These are phyloP conservation scores for Lentinus tigrinus DNA, from an alignment of 768 basidiomycete genomes.

Conservation along the genomic window DNA sequence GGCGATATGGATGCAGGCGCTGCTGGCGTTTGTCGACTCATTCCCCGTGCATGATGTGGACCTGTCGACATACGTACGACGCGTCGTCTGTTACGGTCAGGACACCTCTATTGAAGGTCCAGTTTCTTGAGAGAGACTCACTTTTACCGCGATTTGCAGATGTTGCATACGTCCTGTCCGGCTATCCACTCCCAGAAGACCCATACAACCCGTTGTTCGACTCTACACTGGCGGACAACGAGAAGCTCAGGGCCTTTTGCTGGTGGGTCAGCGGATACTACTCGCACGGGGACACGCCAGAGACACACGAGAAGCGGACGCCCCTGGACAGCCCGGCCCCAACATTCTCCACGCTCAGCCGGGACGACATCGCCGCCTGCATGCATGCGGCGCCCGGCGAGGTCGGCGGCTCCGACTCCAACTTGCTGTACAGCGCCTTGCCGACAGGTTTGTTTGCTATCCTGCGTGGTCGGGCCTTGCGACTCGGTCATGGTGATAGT, in stretches of 20 bases:
- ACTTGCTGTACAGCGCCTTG: neutral
- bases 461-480: neutral
- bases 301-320: neutral
- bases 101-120: no score
- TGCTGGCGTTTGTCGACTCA: slow-evolving; percentile 1
- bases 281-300: slow-evolving; percentile 4
- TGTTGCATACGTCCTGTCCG: neutral
- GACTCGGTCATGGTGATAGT: neutral
- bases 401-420: neutral
- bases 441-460: neutral
- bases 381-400: neutral
- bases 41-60: neutral
- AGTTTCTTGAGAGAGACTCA: no score
- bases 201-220: slow-evolving; percentile 4
- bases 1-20: neutral
- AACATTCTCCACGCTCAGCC: neutral
- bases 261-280: slow-evolving; percentile 11
- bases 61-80: slow-evolving; percentile 4
- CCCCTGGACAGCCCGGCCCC: neutral
- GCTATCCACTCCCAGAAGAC: neutral
- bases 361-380: slow-evolving; percentile 1
- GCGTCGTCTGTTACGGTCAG: slow-evolving; percentile 5
- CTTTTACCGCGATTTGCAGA: neutral
- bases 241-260: neutral
- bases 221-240: neutral